Evolutionary conservation across 352 stramenopile genomes (phyloP), one percentile per base, ranked within the genome.

Genomic region (Bremia lactucae): DNA sequence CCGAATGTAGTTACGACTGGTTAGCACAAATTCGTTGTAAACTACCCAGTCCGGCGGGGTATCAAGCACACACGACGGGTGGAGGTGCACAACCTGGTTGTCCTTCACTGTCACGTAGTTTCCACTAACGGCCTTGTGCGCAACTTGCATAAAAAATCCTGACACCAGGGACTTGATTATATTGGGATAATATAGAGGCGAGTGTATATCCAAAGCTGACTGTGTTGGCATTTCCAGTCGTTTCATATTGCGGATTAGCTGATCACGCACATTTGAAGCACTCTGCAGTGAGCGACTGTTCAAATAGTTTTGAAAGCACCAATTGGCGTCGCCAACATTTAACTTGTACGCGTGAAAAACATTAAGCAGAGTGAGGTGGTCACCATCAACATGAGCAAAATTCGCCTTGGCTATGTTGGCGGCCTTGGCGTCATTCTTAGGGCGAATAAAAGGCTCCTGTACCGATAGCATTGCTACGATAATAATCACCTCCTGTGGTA

Each of bases 51-150:
- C 84, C 21, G 95, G 95, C 64, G 97, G 97, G 56, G 87, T 82
- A 52, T 96, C 84, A 1, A 99, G 64, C 34, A 96, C 88, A 23
- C 87, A 97, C n/a, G 88, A 94, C 37, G 96, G 96, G 65, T 99
- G 96, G 42, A 99, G 69, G 39, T 94, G 80, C 23, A 99, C 96
- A 7, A 97, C 80, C 64, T 99, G 96, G 66, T 99, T 98, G 64
- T 99, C 96, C 68, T 99, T 99, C 31, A 98, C 87, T 4, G 96
- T 99, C 21, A 98, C 65, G 68, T 99, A 99, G 44, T 95, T 80
- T 33, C 95, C 95, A 22, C 76, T 66, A 20, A 59, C 72, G 5
- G 55, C 57, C 52, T 85, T 87, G 60, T 97, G 94, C 0, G 86
- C 96, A 15, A 98, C 83, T 41, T 92, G 75, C 95, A 99, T 98